These are phyloP conservation scores for Aspergillus nidulans DNA, from an alignment of 495 filamentous ascomycete genomes.

Conservation along the genomic window DNA sequence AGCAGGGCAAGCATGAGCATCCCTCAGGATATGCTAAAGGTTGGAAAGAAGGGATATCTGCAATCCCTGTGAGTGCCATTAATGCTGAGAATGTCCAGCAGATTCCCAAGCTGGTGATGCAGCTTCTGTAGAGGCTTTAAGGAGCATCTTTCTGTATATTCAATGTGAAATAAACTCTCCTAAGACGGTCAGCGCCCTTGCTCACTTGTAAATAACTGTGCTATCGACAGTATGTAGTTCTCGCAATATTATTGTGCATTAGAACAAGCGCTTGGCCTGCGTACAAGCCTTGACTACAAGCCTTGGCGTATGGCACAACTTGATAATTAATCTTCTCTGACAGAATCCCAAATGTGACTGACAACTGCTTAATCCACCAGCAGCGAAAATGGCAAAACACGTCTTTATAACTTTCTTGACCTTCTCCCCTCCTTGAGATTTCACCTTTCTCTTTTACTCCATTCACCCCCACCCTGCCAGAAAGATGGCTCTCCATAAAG, in stretches of 20 bases:
- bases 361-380: neutral
- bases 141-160: neutral
- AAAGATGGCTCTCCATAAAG: constrained; percentile 16
- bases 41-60: constrained; percentile 61
- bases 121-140: constrained; percentile 45
- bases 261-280: too few species aligned
- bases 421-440: neutral
- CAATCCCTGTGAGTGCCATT: constrained; percentile 86
- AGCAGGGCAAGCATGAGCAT: constrained; percentile 55
- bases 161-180: neutral
- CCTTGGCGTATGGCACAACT: neutral
- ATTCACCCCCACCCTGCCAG: neutral
- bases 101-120: constrained; percentile 73
- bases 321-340: neutral
- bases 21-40: constrained; percentile 63
- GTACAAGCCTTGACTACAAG: neutral
- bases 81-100: constrained; percentile 73
- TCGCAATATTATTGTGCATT: neutral
- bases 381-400: constrained; percentile 1
- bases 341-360: neutral
- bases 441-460: neutral
- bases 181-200: neutral
- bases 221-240: neutral
- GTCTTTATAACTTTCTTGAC: neutral
- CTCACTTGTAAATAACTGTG: neutral